phyloP scores from a whole-genome alignment of 441 rosid genomes.

The Populus hybrid region DNA sequence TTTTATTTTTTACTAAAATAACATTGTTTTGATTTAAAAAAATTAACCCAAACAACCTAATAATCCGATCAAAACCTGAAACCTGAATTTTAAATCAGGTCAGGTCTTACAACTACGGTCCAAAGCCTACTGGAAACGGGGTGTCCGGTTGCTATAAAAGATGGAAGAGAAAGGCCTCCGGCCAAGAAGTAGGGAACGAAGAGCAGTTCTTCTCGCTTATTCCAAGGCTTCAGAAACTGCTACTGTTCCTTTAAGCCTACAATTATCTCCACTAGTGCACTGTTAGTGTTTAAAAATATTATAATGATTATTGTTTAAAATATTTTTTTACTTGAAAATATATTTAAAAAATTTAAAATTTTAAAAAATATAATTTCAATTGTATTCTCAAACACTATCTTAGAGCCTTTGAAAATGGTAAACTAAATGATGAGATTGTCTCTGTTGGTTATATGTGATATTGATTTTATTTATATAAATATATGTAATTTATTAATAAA shows the following conservation, averaged over 20 bases:
- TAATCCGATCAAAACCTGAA: too few relatives aligned
- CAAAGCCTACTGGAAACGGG: constrained; percentile 92
- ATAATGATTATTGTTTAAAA: too few relatives aligned
- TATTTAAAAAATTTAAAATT: too few relatives aligned
- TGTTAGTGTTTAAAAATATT: neutral
- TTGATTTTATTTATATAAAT: too few relatives aligned
- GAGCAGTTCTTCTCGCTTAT: constrained; percentile 83
- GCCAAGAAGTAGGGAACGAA: constrained; percentile 76
- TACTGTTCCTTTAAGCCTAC: constrained; percentile 66
- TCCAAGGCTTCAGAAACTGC: constrained; percentile 77
- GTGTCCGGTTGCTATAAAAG: constrained; percentile 63
- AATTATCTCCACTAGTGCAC: constrained; percentile 67
- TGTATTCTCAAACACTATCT: constrained; percentile 4
- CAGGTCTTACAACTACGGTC: constrained; percentile 30
- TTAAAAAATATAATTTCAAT: accelerated
- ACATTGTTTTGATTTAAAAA: too few relatives aligned
- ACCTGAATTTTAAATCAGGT: too few relatives aligned
- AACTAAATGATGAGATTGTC: constrained; percentile 61
- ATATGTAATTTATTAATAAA: too few relatives aligned
- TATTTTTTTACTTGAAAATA: too few relatives aligned
- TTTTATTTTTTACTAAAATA: too few relatives aligned
- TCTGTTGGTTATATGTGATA: too few relatives aligned
- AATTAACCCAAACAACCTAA: too few relatives aligned
- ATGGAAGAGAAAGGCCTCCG: constrained; percentile 85
- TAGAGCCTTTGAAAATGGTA: constrained; percentile 84